Base-by-base conservation (phyloP, 2,329 filamentous ascomycete genomes). In the Fusarium buxicola region DNA sequence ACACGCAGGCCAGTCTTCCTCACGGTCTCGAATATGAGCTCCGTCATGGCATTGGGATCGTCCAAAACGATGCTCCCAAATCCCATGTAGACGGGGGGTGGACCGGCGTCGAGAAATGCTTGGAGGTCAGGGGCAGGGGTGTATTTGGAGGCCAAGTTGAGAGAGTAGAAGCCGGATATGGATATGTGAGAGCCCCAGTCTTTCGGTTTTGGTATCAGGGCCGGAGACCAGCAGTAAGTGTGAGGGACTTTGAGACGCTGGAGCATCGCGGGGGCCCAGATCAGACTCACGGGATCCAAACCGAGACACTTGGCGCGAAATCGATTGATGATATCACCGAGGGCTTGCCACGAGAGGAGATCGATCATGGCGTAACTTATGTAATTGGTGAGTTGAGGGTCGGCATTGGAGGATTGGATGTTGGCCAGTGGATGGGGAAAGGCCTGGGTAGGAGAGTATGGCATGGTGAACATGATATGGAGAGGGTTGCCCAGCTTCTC, bases 221-320 rank as follows among this genome's bases (percentile, higher is more conserved):
- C 81, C 1, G 87, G 86, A 1, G 88, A 90, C 90, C 90, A 94
- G 74, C 90, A 91, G 69, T 94, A 94, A 0, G 91, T 92, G 39
- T 40, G 18, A 46, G 34, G 53, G 55, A 27, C 49, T 30, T 9
- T 44, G 44, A 44, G 41, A 55, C 4, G 18, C 10, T 40, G n/a
- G 13, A 16, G 52, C 41, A 21, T 38, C 41, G 8, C 25, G 36
- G 43, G 43, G 54, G 4, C 44, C 44, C 50, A 55, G 36, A 92
- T 85, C 39, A 46, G 31, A 10, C 46, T 44, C 3, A 61, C 49
- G 12, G 49, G 54, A 15, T 61, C 54, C 9, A 58, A 15, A 15
- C 49, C 54, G 9, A 61, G 49, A 13, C 40, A 39, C 44, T 50
- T 61, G 15, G 15, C 35, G 15, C 58, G 58, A 49, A 48, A 61